Evolutionary conservation across 75 land plant species (phyloP), one percentile per base, ranked within the genome.

Genomic region (Sequoia sempervirens): DNA sequence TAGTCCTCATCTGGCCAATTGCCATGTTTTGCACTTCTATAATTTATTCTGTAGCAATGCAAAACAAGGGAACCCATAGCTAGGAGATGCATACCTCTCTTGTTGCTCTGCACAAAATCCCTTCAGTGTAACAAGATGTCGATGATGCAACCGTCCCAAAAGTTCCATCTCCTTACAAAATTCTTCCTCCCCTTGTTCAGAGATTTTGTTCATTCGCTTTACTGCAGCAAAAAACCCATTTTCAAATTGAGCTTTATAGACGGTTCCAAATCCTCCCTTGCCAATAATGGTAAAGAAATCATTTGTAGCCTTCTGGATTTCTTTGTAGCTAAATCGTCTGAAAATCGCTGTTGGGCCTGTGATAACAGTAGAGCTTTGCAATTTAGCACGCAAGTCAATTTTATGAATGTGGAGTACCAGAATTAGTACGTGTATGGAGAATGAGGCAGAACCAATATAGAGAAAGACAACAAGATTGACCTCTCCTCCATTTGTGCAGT

Each of bases 211-310:
- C 94, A 95, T 91, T 47, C 93, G 85, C 83, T 96, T 96, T 46
- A 95, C 95, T 9, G 99, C 99, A 38, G 87, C 94, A 34, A 91
- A 86, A 45, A 88, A 86, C 17, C 93, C 97, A 89, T 95, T 94
- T 46, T 80, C 83, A 78, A 96, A 92, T 32, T 89, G 54, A 81
- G 93, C 99, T 73, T 90, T 93, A 64, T 93, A 96, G 30, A 96
- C 94, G 34, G 93, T 93, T 81, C 99, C 97, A 87, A 93, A 96
- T 52, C 97, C 99, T 37, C 99, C 99, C 85, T 87, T 90, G 45
- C 97, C 95, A 75, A 94, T 91, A 32, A 90, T 83, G 13, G 96
- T 93, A 83, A 83, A 87, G 56, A 96, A 96, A 79, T 91, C 90
- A 50, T 91, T 83, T 1, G 98, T 96, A 18, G 98, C 94, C 79